Percentiles rank a stretch among this genome's conserved stretches.
phyloP scores from a whole-genome alignment of 2,329 filamentous ascomycete species.

The Incumbomyces delicatus region DNA sequence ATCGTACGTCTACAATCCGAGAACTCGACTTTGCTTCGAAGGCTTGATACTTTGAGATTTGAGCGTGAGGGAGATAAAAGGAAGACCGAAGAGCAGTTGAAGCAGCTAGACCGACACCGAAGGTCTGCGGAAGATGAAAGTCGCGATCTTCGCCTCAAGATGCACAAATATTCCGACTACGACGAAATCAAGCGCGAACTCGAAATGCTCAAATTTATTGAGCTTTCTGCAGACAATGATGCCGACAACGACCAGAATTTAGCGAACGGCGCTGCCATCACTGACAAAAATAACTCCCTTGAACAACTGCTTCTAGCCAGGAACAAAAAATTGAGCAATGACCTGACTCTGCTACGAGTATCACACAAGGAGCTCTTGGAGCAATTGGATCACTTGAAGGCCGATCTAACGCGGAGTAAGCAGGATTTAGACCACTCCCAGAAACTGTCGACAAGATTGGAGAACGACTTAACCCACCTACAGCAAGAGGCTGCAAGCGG shows the following conservation, averaged over 20 bases:
- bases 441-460: slow-evolving; percentile 75
- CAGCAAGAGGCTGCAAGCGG: slow-evolving; percentile 76
- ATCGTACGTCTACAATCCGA: slow-evolving; percentile 85
- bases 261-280: slow-evolving; percentile 42
- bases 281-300: slow-evolving; percentile 65
- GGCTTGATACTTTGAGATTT: slow-evolving; percentile 71
- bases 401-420: slow-evolving; percentile 73
- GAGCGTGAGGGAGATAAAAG: slow-evolving; percentile 76
- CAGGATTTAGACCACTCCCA: slow-evolving; percentile 77
- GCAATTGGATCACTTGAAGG: slow-evolving; percentile 68
- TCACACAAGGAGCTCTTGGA: slow-evolving; percentile 86
- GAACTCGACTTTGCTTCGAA: slow-evolving; percentile 83
- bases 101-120: slow-evolving; percentile 70
- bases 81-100: slow-evolving; percentile 63
- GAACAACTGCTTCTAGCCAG: slow-evolving; percentile 84
- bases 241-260: slow-evolving; percentile 40
- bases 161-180: slow-evolving; percentile 87
- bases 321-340: slow-evolving; percentile 94
- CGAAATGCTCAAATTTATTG: slow-evolving; percentile 85
- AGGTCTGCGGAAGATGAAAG: slow-evolving; percentile 67
- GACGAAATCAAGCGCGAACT: slow-evolving; percentile 93
- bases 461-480: slow-evolving; percentile 80
- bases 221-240: slow-evolving; percentile 75
- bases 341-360: slow-evolving; percentile 82
- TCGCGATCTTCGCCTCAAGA: slow-evolving; percentile 66